These are phyloP conservation scores for Cadophora sp. DNA, from an alignment of 2,329 filamentous ascomycete species.

Conservation along the genomic window DNA sequence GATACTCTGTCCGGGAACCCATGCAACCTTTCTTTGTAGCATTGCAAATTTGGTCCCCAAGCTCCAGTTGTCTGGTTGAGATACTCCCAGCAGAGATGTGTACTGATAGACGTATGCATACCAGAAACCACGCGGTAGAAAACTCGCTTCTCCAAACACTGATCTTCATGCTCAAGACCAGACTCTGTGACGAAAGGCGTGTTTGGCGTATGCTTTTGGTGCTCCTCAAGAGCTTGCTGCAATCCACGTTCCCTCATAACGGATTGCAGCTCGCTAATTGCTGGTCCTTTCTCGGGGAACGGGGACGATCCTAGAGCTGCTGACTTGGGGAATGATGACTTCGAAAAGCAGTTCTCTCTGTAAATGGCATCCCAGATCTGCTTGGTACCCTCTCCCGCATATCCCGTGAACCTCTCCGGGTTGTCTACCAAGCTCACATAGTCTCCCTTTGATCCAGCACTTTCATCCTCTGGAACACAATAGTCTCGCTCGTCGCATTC, in stretches of 20 bases:
- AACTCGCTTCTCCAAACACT: slow-evolving; percentile 97
- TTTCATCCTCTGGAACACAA: slow-evolving; percentile 94
- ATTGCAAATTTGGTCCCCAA: slow-evolving; percentile 90
- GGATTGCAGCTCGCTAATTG: slow-evolving; percentile 65
- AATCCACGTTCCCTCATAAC: slow-evolving; percentile 65
- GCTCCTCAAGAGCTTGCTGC: slow-evolving; percentile 66
- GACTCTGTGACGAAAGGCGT: slow-evolving; percentile 67
- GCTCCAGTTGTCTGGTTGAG: slow-evolving; percentile 92
- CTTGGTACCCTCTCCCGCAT: slow-evolving; percentile 80
- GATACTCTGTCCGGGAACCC: slow-evolving; percentile 87
- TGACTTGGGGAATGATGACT: slow-evolving; percentile 66
- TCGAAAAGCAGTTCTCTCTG: slow-evolving; percentile 93
- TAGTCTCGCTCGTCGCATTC: slow-evolving; percentile 97
- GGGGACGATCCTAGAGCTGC: slow-evolving; percentile 58
- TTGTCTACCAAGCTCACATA: slow-evolving; percentile 95
- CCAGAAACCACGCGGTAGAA: slow-evolving; percentile 95
- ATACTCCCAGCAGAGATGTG: slow-evolving; percentile 95
- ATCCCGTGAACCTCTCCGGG: slow-evolving; percentile 94
- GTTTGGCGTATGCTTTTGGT: slow-evolving; percentile 59
- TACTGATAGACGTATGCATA: slow-evolving; percentile 98
- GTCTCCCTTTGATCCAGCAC: slow-evolving; percentile 84
- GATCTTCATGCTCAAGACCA: slow-evolving; percentile 80
- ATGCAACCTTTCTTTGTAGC: slow-evolving; percentile 88
- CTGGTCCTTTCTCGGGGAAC: slow-evolving; percentile 45
- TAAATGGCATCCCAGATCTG: slow-evolving; percentile 98